A percentile compares a stretch with the other conserved stretches of the same genome.
Conservation (phyloP, 176 grass and related monocot genomes). For the Urochloa ruziziensis region DNA sequence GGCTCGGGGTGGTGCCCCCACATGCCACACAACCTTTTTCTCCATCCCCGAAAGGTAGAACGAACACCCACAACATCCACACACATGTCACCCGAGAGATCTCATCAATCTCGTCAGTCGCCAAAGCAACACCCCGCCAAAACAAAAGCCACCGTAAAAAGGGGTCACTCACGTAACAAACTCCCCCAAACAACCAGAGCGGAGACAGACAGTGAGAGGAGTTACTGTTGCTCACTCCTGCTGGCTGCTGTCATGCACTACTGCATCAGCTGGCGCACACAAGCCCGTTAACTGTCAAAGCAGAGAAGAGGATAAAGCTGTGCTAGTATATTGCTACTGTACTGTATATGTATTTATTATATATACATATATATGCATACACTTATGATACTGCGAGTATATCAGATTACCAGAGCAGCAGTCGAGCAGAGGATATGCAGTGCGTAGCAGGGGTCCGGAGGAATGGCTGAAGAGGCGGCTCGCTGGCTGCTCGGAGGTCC, state of each 20-base stretch:
- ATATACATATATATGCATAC: background rate
- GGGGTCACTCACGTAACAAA: background rate
- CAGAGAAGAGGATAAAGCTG: background rate
- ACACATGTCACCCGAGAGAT: background rate
- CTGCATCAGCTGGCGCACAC: constrained; percentile 4
- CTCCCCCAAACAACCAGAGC: background rate
- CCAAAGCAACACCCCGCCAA: background rate
- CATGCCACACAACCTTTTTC: constrained; percentile 1
- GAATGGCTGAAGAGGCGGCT: background rate
- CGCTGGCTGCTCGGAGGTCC: background rate
- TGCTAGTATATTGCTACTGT: background rate
- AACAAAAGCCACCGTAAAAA: constrained; percentile 11
- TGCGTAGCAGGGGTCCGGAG: no score
- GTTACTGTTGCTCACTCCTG: background rate
- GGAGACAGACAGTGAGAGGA: no score
- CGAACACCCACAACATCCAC: no score
- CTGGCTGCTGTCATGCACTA: background rate
- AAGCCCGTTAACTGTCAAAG: constrained; percentile 4
- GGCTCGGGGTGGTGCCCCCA: background rate
- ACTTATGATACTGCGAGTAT: background rate
- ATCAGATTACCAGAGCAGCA: background rate
- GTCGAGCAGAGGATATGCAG: no score
- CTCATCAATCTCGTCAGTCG: constrained; percentile 15
- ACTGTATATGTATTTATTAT: background rate
- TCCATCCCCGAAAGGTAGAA: constrained; percentile 21